Percentiles rank a stretch among this genome's conserved stretches.
Evolutionary conservation across 129 eudicot genomes (phyloP).

Genomic region (Chrysanthemum seticuspe): DNA sequence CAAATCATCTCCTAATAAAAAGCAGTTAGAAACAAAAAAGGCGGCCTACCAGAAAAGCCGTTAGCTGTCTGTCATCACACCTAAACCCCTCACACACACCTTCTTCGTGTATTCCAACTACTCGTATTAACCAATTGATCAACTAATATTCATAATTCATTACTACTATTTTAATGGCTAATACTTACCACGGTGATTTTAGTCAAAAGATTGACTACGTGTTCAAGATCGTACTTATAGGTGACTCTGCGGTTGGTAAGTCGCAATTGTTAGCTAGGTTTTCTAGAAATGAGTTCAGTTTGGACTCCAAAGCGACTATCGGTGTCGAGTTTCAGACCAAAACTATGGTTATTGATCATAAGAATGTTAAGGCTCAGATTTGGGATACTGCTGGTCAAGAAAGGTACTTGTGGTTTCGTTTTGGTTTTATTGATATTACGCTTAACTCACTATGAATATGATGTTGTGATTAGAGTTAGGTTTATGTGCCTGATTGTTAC

Average conservation of each 20-base stretch:
- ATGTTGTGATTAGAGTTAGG: too few species aligned
- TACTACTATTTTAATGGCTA: slow-evolving; percentile 26
- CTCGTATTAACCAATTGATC: too few species aligned
- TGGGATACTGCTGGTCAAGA: slow-evolving; percentile 91
- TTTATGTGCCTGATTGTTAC: too few species aligned
- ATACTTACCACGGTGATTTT: slow-evolving; percentile 44
- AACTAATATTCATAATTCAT: background rate
- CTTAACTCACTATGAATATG: too few species aligned
- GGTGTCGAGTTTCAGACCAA: slow-evolving; percentile 75
- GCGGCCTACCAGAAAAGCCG: too few species aligned
- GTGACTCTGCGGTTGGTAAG: slow-evolving; percentile 80
- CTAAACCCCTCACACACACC: too few species aligned
- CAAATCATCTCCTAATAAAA: too few species aligned
- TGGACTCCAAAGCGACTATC: slow-evolving; percentile 75
- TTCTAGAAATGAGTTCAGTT: slow-evolving; percentile 61
- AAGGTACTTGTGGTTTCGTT: slow-evolving; percentile 31
- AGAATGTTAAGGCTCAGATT: slow-evolving; percentile 78
- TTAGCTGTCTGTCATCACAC: too few species aligned
- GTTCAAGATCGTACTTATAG: slow-evolving; percentile 70
- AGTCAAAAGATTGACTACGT: slow-evolving; percentile 67
- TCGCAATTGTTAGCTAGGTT: slow-evolving; percentile 69
- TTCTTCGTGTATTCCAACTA: too few species aligned
- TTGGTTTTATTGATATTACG: too few species aligned
- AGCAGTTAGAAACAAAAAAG: too few species aligned
- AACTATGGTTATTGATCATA: slow-evolving; percentile 56